Evolutionary conservation across 495 filamentous ascomycete species (phyloP), one percentile per base, ranked within the genome.

Genomic region (Rhypophila decipiens): DNA sequence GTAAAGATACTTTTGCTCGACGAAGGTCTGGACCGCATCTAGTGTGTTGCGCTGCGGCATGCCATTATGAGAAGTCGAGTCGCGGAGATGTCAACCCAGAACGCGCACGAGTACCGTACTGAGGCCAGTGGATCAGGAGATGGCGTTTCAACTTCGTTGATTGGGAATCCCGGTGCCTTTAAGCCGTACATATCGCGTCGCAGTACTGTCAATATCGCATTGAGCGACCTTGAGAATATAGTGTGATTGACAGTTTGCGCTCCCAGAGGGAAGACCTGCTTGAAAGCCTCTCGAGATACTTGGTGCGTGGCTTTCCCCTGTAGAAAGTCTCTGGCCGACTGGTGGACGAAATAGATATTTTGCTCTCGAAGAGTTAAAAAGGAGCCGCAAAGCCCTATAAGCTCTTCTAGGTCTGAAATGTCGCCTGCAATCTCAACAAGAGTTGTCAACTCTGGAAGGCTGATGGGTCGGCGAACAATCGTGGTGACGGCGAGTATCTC

Each of bases 61-160:
- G 12, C 3, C 19, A 7, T 34, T 42, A 21, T 15, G 13, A 12
- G 46, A 24, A 42, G 24, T 35, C 13, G 20, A 47, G 23, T 49
- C n/a, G 67, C 45, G 44, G 11, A 65, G 44, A 65, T n/a, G n/a
- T n/a, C n/a, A n/a, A n/a, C n/a, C n/a, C n/a, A n/a, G n/a, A n/a
- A n/a, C n/a, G n/a, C 34, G 42, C 61, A 70, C 5, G 66, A 56
- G 42, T 72, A 72, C 21, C 52, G 57, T 29, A 58, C 17, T n/a
- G 45, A 23, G 9, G 46, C 52, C 31, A 68, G 42, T 24, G 64
- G 64, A 47, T 68, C 67, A 1, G 51, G 55, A 24, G 51, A 19
- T 2, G 56, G 58, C 8, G 8, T 13, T 18, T 24, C 18, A 22
- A 56, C n/a, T n/a, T n/a, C n/a, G n/a, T n/a, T n/a, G n/a, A n/a